Percentiles rank a stretch among this genome's conserved stretches.
Evolutionary conservation across 2,329 filamentous ascomycete genomes (phyloP).

Genomic region (Hortaea werneckii): DNA sequence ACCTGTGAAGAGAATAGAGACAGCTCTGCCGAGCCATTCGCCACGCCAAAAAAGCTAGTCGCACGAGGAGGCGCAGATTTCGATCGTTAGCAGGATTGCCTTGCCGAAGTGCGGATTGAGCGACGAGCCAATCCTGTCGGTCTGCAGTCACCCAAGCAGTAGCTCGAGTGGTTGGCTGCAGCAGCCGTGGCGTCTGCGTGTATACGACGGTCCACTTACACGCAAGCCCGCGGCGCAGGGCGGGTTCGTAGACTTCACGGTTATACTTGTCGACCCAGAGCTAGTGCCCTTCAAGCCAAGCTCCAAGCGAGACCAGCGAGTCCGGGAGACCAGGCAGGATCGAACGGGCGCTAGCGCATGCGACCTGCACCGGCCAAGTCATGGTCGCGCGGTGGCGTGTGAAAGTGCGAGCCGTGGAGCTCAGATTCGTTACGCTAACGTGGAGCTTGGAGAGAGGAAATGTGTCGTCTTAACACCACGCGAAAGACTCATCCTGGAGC

Average conservation of each 20-base stretch:
- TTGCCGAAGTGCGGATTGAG: too few species aligned
- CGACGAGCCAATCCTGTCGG: too few species aligned
- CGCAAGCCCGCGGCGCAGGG: neutral
- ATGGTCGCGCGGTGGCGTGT: constrained; percentile 8
- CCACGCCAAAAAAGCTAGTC: neutral
- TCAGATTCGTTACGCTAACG: constrained; percentile 13
- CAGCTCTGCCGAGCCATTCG: neutral
- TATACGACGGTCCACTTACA: neutral
- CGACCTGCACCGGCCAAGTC: constrained; percentile 4
- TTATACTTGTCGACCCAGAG: neutral
- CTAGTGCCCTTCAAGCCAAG: neutral
- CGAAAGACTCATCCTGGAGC: constrained; percentile 3
- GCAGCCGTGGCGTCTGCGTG: neutral
- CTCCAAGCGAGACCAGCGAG: constrained; percentile 3
- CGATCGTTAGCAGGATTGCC: too few species aligned
- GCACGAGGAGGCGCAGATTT: neutral
- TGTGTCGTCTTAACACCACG: constrained; percentile 16
- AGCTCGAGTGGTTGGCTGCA: too few species aligned
- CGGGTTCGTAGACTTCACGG: neutral
- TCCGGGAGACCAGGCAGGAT: neutral
- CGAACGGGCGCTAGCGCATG: constrained; percentile 6
- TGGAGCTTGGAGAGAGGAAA: constrained; percentile 9
- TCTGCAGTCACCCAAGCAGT: too few species aligned
- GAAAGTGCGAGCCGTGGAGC: constrained; percentile 10
- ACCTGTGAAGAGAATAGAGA: too few species aligned